phyloP scores from a whole-genome alignment of 163 green algal species.

The Volvox carteri region DNA sequence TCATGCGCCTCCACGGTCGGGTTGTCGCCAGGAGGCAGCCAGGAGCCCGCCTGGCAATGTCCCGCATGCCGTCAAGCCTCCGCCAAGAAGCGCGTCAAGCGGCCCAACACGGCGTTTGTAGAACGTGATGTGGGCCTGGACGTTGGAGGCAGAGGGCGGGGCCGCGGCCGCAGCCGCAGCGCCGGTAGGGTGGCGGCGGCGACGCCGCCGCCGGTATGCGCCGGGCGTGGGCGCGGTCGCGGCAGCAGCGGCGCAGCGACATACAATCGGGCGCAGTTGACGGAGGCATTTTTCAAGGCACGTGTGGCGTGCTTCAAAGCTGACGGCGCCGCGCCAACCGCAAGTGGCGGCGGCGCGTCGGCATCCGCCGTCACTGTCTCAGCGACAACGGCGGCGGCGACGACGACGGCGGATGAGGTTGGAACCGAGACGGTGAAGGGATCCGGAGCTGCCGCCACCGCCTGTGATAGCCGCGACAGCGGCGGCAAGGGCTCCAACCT shows the following conservation, averaged over 20 bases:
- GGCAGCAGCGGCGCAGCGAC: slow-evolving; percentile 10
- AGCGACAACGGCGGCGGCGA: neutral
- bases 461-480: neutral
- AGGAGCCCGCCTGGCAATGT: slow-evolving; percentile 45
- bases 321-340: neutral
- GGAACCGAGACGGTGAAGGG: neutral
- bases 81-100: slow-evolving; percentile 34
- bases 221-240: slow-evolving; percentile 10
- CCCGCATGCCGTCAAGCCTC: slow-evolving; percentile 8
- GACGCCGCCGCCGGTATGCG: neutral
- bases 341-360: neutral
- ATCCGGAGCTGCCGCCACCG: neutral
- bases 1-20: neutral
- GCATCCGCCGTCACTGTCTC: neutral
- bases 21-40: neutral
- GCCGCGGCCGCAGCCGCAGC: slow-evolving; percentile 35
- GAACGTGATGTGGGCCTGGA: neutral
- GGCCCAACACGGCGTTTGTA: slow-evolving; percentile 29
- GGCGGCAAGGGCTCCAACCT: neutral
- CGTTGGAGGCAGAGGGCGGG: slow-evolving; percentile 16
- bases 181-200: neutral
- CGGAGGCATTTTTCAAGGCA: slow-evolving; percentile 7
- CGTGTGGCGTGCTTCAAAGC: neutral
- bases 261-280: slow-evolving; percentile 1
- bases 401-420: neutral